phyloP scores from a whole-genome alignment of 768 basidiomycete species.

The Lactifluus piperatus region DNA sequence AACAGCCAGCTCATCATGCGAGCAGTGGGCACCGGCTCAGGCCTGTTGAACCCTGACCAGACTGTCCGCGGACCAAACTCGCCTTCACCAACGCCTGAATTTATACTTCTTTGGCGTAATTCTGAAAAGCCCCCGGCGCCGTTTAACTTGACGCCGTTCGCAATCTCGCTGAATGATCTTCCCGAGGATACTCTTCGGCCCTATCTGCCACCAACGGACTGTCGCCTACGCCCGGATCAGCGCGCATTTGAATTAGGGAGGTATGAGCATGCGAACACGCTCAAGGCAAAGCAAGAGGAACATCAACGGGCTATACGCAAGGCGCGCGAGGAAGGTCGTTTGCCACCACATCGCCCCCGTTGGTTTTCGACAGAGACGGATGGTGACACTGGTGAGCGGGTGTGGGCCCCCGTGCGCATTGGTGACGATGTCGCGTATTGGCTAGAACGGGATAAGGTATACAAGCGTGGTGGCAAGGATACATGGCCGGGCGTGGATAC shows the following conservation, averaged over 20 bases:
- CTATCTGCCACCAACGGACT: slow-evolving; percentile 84
- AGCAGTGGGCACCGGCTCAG: slow-evolving; percentile 46
- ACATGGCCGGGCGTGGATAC: slow-evolving; percentile 65
- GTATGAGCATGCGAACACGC: slow-evolving; percentile 74
- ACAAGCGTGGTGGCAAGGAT: slow-evolving; percentile 32
- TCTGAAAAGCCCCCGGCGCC: slow-evolving; percentile 75
- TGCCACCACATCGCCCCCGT: slow-evolving; percentile 66
- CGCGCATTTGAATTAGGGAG: slow-evolving; percentile 86
- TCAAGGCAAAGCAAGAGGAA: slow-evolving; percentile 79
- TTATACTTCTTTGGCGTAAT: slow-evolving; percentile 88
- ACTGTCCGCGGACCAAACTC: slow-evolving; percentile 39
- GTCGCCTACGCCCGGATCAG: slow-evolving; percentile 86
- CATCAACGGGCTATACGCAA: slow-evolving; percentile 63
- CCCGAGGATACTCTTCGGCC: slow-evolving; percentile 59
- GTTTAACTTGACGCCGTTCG: slow-evolving; percentile 94
- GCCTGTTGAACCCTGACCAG: slow-evolving; percentile 65
- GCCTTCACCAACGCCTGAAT: slow-evolving; percentile 49
- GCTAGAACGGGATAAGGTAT: slow-evolving; percentile 63
- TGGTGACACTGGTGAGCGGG: slow-evolving; percentile 80
- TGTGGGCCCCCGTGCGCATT: slow-evolving; percentile 65
- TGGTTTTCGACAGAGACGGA: slow-evolving; percentile 86
- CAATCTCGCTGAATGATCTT: slow-evolving; percentile 86
- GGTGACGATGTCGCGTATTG: slow-evolving; percentile 68
- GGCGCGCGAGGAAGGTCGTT: slow-evolving; percentile 63
- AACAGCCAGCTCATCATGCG: slow-evolving; percentile 90